Evolutionary conservation across 164 flowering plant species (phyloP).

Genomic region (Liquidambar formosana): DNA sequence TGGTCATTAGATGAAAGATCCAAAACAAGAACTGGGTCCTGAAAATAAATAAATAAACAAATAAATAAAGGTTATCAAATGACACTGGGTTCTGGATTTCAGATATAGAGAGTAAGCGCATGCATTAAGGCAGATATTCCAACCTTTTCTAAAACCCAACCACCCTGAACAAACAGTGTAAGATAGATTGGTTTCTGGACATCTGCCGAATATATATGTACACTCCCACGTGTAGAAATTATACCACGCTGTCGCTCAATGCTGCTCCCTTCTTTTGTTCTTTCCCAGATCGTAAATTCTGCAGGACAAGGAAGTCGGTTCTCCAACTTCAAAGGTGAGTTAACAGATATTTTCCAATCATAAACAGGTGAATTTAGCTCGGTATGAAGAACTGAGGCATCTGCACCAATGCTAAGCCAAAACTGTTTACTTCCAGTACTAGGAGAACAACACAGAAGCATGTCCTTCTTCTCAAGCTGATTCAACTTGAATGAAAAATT

Average conservation of each 20-base stretch:
- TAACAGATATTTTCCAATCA: slow-evolving; percentile 94
- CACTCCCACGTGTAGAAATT: slow-evolving; percentile 66
- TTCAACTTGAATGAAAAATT: slow-evolving; percentile 53
- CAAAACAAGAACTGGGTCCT: slow-evolving; percentile 80
- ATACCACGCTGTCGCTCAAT: slow-evolving; percentile 67
- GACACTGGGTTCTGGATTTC: neutral
- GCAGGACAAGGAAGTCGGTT: slow-evolving; percentile 92
- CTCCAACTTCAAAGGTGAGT: slow-evolving; percentile 86
- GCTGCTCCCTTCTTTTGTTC: slow-evolving; percentile 58
- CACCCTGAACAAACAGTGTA: slow-evolving; percentile 73
- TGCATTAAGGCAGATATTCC: neutral
- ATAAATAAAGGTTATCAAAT: slow-evolving; percentile 7
- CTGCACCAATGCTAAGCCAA: slow-evolving; percentile 87
- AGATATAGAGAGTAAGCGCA: neutral
- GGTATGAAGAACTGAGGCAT: slow-evolving; percentile 90
- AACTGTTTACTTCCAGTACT: slow-evolving; percentile 41
- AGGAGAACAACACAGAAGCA: slow-evolving; percentile 60
- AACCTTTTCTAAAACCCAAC: slow-evolving; percentile 96
- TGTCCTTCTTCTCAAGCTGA: slow-evolving; percentile 90
- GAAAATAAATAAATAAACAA: slow-evolving; percentile 23
- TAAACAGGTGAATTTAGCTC: slow-evolving; percentile 89
- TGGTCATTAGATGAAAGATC: slow-evolving; percentile 62
- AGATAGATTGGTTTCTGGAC: slow-evolving; percentile 70
- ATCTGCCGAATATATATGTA: slow-evolving; percentile 80
- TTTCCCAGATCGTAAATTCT: slow-evolving; percentile 86